Base-by-base conservation (phyloP, 345 rosid genomes). In the Euphorbia lathyris region DNA sequence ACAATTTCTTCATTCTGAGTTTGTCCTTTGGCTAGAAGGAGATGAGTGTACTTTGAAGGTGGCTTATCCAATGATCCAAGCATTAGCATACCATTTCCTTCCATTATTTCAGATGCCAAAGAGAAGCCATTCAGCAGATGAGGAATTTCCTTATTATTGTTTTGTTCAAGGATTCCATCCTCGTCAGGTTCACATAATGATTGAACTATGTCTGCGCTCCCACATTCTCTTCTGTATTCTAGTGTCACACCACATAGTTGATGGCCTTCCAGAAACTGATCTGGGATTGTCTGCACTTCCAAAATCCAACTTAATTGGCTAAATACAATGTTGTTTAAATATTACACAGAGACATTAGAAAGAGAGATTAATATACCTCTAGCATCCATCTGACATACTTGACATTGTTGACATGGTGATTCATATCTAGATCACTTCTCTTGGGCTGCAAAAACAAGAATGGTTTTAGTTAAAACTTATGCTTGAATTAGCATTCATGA, bases 341-440 rank as follows among this genome's bases (percentile, higher is more conserved):
- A n/a, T n/a, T n/a, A n/a, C n/a, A n/a, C n/a, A n/a, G n/a, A n/a
- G n/a, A n/a, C n/a, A n/a, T n/a, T n/a, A n/a, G n/a, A n/a, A n/a
- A n/a, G 60, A 17, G 3, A 29, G 32, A 34, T 58, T 42, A 12
- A 42, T 25, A 68, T 82, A 88, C 91, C 94, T 86, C 94, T 19
- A 86, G 77, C 91, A 86, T 88, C 94, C 94, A 88, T 66, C 81
- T 76, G 17, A 88, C 86, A 38, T 88, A 86, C 76, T 88, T 86
- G 45, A 88, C 89, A 78, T 88, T 88, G 82, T 85, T 86, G 71
- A 86, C 94, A 65, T 86, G 94, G 47, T 86, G 86, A 82, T 88
- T 88, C 94, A 88, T 81, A 72, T 86, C 89, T 76, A 86, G 68
- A 72, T 88, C 89, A 65, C 80, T 81, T 76, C 93, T 82, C 71